phyloP scores from a whole-genome alignment of 805 yeast genomes.

The Candida maesae region DNA sequence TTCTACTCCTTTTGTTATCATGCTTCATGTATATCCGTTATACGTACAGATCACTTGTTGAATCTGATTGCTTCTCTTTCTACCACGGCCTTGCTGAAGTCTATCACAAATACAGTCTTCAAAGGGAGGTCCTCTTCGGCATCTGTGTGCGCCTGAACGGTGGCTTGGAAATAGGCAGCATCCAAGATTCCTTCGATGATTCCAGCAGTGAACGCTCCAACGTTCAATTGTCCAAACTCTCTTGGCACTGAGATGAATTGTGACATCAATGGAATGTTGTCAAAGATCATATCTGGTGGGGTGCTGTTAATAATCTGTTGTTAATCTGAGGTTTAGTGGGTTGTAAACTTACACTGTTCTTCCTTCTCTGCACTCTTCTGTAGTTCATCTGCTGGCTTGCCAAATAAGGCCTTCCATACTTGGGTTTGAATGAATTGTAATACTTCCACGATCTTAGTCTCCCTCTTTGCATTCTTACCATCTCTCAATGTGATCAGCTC shows the following conservation, averaged over 20 bases:
- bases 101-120: conserved; percentile 72
- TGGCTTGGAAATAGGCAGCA: conserved; percentile 65
- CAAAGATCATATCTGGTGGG: conserved; percentile 46
- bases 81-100: conserved; percentile 57
- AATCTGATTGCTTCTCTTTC: conserved; percentile 50
- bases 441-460: conserved; percentile 59
- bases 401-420: conserved; percentile 73
- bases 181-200: conserved; percentile 80
- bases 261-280: conserved; percentile 67
- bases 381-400: conserved; percentile 66
- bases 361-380: conserved; percentile 69
- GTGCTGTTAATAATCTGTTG: conserved; percentile 3
- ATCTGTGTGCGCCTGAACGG: conserved; percentile 79
- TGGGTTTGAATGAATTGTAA: conserved; percentile 68
- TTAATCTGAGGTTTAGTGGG: not conserved
- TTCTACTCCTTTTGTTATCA: too few relatives aligned
- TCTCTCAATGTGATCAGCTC: conserved; percentile 70
- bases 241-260: conserved; percentile 73
- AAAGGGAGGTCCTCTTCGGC: conserved; percentile 55
- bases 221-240: conserved; percentile 72
- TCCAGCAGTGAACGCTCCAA: conserved; percentile 83
- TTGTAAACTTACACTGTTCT: conserved; percentile 40
- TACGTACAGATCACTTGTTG: conserved; percentile 19
- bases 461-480: conserved; percentile 64
- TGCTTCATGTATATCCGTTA: too few relatives aligned